Conservation (phyloP, 2,329 filamentous ascomycete genomes). For the Trichophyton equinum region DNA sequence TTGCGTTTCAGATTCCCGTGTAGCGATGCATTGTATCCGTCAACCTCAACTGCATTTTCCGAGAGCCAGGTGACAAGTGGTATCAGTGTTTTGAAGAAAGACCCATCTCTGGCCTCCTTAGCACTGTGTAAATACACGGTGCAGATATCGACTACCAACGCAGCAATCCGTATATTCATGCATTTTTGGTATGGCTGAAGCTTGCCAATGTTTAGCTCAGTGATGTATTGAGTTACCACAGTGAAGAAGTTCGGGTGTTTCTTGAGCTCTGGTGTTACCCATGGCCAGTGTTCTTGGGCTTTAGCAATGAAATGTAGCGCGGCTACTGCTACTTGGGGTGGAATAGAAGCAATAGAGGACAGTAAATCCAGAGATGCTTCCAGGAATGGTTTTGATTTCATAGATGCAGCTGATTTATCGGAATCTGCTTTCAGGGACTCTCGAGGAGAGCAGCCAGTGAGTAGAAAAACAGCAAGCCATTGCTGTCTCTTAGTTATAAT, state of each 20-base stretch:
- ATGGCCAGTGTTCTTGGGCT: conserved; percentile 90
- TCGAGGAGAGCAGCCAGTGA: conserved; percentile 75
- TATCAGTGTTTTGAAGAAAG: conserved; percentile 58
- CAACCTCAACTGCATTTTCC: conserved; percentile 63
- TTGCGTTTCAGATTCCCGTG: conserved; percentile 79
- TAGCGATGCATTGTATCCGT: conserved; percentile 73
- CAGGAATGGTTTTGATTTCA: conserved; percentile 55
- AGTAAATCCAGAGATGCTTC: conserved; percentile 60
- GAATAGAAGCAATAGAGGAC: conserved; percentile 50
- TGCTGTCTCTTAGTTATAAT: conserved; percentile 84
- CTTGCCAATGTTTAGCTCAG: conserved; percentile 44
- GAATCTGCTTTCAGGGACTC: conserved; percentile 51
- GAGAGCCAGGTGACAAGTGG: conserved; percentile 68
- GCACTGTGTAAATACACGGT: conserved; percentile 83
- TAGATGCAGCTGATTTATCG: conserved; percentile 36
- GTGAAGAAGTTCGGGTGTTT: conserved; percentile 62
- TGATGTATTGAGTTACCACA: conserved; percentile 57
- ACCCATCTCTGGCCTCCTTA: conserved; percentile 58
- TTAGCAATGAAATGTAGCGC: conserved; percentile 78
- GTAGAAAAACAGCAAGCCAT: conserved; percentile 86
- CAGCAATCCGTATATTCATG: conserved; percentile 58
- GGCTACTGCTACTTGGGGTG: conserved; percentile 54
- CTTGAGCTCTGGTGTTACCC: conserved; percentile 71
- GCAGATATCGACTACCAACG: conserved; percentile 73
- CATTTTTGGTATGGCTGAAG: conserved; percentile 37